Evolutionary conservation across 352 stramenopile species (phyloP).

Genomic region (Thraustotheca clavata): DNA sequence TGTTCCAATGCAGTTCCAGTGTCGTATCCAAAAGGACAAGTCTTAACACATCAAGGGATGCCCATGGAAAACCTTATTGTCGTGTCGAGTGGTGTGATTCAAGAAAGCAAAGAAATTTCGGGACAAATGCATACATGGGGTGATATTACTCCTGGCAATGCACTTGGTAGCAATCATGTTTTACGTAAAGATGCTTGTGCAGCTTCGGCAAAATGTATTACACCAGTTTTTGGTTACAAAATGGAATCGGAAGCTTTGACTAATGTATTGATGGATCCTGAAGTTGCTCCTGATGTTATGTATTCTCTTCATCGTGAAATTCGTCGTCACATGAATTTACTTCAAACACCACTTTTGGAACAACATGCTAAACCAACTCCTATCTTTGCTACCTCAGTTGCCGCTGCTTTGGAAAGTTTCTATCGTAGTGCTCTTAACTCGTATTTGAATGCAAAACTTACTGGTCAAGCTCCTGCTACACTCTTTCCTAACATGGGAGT

Average conservation of each 20-base stretch:
- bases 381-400: slow-evolving; percentile 86
- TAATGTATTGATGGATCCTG: slow-evolving; percentile 68
- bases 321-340: slow-evolving; percentile 68
- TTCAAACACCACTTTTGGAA: slow-evolving; percentile 85
- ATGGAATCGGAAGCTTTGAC: slow-evolving; percentile 55
- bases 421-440: slow-evolving; percentile 91
- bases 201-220: slow-evolving; percentile 70
- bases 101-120: slow-evolving; percentile 73
- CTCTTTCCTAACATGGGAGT: slow-evolving; percentile 93
- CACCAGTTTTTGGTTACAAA: slow-evolving; percentile 68
- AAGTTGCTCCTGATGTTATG: slow-evolving; percentile 74
- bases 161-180: slow-evolving; percentile 73
- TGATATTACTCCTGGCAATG: slow-evolving; percentile 35
- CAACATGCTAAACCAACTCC: slow-evolving; percentile 86
- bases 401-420: slow-evolving; percentile 88
- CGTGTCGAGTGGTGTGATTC: slow-evolving; percentile 50
- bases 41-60: slow-evolving; percentile 75
- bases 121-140: slow-evolving; percentile 73
- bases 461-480: slow-evolving; percentile 57
- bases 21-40: slow-evolving; percentile 56
- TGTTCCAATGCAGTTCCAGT: slow-evolving; percentile 53
- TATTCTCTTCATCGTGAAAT: slow-evolving; percentile 84
- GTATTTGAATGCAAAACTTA: slow-evolving; percentile 83
- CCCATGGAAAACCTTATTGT: slow-evolving; percentile 75
- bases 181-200: slow-evolving; percentile 66